A percentile compares a stretch with the other conserved stretches of the same genome.
phyloP scores from a whole-genome alignment of 129 eudicot species.

The Deinandra increscens region DNA sequence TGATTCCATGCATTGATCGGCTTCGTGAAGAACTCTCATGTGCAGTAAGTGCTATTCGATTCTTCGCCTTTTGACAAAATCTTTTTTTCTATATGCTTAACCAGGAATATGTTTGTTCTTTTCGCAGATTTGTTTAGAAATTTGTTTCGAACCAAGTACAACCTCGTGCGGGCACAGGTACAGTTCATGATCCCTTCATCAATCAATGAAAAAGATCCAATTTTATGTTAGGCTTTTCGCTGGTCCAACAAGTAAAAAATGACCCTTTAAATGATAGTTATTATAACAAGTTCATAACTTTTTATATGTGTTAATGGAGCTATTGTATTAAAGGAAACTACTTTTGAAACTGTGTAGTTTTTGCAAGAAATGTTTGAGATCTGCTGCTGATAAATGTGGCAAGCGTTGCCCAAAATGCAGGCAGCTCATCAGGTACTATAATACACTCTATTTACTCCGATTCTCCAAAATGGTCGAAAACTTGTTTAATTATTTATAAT shows the following conservation, averaged over 20 bases:
- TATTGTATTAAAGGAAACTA: too few relatives aligned
- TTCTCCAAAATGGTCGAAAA: not conserved
- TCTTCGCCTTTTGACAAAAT: not conserved
- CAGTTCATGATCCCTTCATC: not conserved
- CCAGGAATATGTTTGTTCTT: not conserved
- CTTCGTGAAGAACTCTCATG: conserved; percentile 91
- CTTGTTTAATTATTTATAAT: not conserved
- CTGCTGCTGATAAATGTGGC: conserved; percentile 95
- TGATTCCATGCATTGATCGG: conserved; percentile 61
- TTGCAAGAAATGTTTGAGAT: conserved; percentile 82
- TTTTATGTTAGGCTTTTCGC: not conserved
- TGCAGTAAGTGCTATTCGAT: conserved; percentile 52
- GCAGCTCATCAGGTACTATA: conserved; percentile 76
- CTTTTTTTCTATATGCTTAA: not conserved
- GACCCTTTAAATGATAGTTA: too few relatives aligned
- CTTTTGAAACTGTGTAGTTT: conserved; percentile 44
- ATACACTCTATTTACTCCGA: not conserved
- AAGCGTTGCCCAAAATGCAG: conserved; percentile 92
- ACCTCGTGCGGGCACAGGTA: conserved; percentile 99
- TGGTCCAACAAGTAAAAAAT: too few relatives aligned
- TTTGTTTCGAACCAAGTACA: conserved; percentile 89
- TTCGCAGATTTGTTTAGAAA: conserved; percentile 88
- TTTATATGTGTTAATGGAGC: too few relatives aligned
- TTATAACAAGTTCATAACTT: too few relatives aligned
- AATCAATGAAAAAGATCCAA: not conserved